Conservation (phyloP, 352 stramenopile genomes). For the Globisporangium middletonii region DNA sequence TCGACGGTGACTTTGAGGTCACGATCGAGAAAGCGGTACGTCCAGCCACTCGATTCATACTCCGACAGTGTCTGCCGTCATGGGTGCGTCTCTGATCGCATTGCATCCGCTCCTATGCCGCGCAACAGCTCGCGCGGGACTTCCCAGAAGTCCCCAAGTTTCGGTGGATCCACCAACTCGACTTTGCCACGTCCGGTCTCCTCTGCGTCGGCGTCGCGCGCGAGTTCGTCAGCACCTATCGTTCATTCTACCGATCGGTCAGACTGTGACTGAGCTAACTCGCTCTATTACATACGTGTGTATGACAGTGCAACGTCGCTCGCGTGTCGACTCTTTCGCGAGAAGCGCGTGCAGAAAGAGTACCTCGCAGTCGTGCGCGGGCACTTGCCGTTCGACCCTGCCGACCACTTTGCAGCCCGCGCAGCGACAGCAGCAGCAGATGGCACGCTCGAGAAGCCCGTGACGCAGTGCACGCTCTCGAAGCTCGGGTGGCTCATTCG, state of each 20-base stretch:
- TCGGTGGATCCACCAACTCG: conserved; percentile 87
- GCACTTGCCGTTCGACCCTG: conserved; percentile 54
- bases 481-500: conserved; percentile 62
- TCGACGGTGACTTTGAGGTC: conserved; percentile 85
- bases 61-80: background rate
- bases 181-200: conserved; percentile 88
- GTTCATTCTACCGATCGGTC: background rate
- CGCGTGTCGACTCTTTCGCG: conserved; percentile 64
- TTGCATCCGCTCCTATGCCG: background rate
- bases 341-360: conserved; percentile 78
- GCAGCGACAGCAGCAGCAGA: conserved; percentile 3
- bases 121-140: conserved; percentile 47
- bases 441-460: background rate
- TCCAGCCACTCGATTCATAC: background rate
- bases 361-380: conserved; percentile 82
- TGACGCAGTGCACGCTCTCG: conserved; percentile 50
- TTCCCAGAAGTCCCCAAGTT: conserved; percentile 77
- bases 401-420: conserved; percentile 12
- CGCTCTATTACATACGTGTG: background rate
- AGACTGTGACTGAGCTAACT: background rate
- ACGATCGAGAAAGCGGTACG: conserved; percentile 85
- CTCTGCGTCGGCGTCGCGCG: conserved; percentile 71
- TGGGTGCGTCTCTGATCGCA: background rate
- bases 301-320: conserved; percentile 46
- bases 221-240: conserved; percentile 28